Conservation (phyloP, 169 alveolate genomes). For the Plasmodium vivax region DNA sequence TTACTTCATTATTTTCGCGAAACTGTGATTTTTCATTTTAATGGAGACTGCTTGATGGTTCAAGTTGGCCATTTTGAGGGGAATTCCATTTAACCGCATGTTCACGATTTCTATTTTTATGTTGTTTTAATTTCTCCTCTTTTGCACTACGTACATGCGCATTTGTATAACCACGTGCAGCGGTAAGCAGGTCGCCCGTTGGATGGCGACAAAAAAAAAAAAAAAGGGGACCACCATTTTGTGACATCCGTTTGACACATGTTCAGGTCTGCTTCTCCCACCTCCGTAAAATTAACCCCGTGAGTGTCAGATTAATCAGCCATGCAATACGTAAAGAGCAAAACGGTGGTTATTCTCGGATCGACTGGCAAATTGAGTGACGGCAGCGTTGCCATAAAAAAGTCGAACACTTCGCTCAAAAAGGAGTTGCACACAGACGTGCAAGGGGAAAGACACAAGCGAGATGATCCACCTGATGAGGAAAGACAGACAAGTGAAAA, state of each 20-base stretch:
- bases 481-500: constrained; percentile 1
- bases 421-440: constrained; percentile 18
- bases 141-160: background rate
- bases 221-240: background rate
- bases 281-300: background rate
- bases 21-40: background rate
- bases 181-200: background rate
- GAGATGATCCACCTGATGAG: background rate
- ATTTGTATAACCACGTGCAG: background rate
- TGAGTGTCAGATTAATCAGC: background rate
- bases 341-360: constrained; percentile 24
- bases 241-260: background rate
- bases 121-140: background rate
- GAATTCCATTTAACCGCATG: background rate
- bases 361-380: constrained; percentile 6
- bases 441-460: background rate
- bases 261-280: background rate
- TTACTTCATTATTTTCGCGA: background rate
- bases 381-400: background rate
- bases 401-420: background rate
- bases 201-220: background rate
- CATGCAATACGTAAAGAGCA: constrained; percentile 30
- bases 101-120: background rate
- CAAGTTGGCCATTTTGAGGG: background rate
- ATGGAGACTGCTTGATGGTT: background rate